These are phyloP conservation scores for Sonneratia caseolaris DNA, from an alignment of 345 rosid species.

Conservation along the genomic window DNA sequence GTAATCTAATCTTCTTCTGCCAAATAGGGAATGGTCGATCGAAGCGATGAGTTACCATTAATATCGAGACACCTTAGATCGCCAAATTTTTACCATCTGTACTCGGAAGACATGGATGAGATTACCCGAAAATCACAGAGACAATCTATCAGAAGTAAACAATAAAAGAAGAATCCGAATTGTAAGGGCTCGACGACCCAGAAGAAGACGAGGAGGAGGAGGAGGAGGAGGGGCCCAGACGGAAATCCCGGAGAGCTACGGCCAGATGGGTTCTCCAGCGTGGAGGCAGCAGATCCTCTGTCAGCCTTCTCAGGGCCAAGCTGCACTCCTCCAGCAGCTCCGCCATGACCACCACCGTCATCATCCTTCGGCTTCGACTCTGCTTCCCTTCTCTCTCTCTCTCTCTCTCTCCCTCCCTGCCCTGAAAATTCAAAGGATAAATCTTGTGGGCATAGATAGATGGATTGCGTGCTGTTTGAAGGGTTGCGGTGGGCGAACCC, in stretches of 20 bases:
- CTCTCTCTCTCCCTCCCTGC: no score
- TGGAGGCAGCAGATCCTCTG: slow-evolving; percentile 9
- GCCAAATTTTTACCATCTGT: no score
- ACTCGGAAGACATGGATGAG: no score
- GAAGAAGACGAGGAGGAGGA: background rate
- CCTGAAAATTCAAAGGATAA: no score
- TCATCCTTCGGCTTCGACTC: background rate
- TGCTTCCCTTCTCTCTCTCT: background rate
- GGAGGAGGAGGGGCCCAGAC: background rate
- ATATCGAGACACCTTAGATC: no score
- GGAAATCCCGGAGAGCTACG: slow-evolving; percentile 1
- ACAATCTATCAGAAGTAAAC: slow-evolving; percentile 13
- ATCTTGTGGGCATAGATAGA: no score
- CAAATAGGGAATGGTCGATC: no score
- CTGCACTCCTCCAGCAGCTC: slow-evolving; percentile 15
- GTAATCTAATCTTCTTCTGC: no score
- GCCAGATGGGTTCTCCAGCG: background rate
- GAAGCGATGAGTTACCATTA: no score
- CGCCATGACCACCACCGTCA: slow-evolving; percentile 14
- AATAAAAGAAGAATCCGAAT: slow-evolving; percentile 11
- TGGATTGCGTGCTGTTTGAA: no score
- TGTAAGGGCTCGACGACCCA: background rate
- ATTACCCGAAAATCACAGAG: no score
- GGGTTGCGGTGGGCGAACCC: no score
- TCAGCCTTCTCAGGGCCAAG: slow-evolving; percentile 10